These are phyloP conservation scores for Gaeumannomyces sp. DNA, from an alignment of 2,329 filamentous ascomycete species.

Conservation along the genomic window DNA sequence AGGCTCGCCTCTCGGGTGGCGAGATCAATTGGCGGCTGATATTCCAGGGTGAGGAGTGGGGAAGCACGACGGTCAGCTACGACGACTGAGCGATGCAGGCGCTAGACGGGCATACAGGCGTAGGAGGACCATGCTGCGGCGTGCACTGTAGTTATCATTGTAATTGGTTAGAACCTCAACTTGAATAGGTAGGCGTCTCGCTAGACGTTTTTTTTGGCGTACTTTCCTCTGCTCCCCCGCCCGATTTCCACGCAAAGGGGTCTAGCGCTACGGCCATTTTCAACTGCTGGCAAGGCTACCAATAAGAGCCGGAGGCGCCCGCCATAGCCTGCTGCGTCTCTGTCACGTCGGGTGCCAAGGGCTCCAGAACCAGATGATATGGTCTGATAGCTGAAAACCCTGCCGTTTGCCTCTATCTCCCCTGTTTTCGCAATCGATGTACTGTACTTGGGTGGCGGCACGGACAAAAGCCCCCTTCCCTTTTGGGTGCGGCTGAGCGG, in stretches of 20 bases:
- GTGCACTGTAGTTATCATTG: not conserved
- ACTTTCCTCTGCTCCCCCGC: not conserved
- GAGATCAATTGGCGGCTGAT: constrained; percentile 11
- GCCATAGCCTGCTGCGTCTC: too few species aligned
- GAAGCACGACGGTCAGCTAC: constrained; percentile 12
- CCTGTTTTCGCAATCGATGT: too few species aligned
- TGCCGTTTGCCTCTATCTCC: too few species aligned
- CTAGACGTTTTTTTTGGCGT: not conserved
- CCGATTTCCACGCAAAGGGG: not conserved
- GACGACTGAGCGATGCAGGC: constrained; percentile 7
- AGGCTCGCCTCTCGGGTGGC: constrained; percentile 11
- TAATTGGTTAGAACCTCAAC: not conserved
- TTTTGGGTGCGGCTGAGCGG: too few species aligned
- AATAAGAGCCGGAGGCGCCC: not conserved
- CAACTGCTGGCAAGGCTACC: not conserved
- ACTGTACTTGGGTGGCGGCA: too few species aligned
- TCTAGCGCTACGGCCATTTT: not conserved
- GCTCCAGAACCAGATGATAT: too few species aligned
- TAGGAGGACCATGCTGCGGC: not conserved
- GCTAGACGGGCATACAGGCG: not conserved
- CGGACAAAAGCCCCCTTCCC: too few species aligned
- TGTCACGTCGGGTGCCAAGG: too few species aligned
- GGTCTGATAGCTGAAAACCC: too few species aligned
- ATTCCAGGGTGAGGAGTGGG: constrained; percentile 11
- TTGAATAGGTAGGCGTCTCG: not conserved